Conservation (phyloP, 805 yeast species). For the Hanseniaspora occidentalis region DNA sequence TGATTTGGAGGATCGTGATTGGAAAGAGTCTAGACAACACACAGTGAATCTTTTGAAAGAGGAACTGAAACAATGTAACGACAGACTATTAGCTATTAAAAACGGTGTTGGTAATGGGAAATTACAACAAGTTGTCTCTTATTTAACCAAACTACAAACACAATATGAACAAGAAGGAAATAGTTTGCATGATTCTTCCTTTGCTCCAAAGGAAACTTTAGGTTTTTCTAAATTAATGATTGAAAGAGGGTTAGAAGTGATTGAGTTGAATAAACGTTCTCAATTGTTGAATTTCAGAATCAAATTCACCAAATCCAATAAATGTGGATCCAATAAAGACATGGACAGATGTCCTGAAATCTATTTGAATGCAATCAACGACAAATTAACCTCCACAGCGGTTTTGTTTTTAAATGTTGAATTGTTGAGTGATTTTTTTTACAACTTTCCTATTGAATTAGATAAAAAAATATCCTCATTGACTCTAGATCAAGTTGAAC, state of each 20-base stretch:
- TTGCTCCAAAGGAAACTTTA: slow-evolving; percentile 56
- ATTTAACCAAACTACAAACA: slow-evolving; percentile 30
- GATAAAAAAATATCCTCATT: slow-evolving; percentile 59
- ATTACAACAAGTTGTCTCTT: slow-evolving; percentile 69
- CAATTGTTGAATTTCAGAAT: slow-evolving; percentile 62
- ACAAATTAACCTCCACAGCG: slow-evolving; percentile 85
- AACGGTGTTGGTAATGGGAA: slow-evolving; percentile 77
- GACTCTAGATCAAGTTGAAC: slow-evolving; percentile 66
- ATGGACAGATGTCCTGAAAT: slow-evolving; percentile 91
- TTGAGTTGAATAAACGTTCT: slow-evolving; percentile 64
- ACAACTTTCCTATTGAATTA: slow-evolving; percentile 88
- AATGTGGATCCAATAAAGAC: slow-evolving; percentile 66
- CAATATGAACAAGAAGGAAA: background rate
- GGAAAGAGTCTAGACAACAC: slow-evolving; percentile 74
- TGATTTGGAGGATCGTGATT: slow-evolving; percentile 90
- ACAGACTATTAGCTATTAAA: slow-evolving; percentile 36
- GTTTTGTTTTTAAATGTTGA: slow-evolving; percentile 90
- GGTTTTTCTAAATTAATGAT: slow-evolving; percentile 74
- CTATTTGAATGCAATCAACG: slow-evolving; percentile 83
- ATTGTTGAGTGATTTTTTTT: slow-evolving; percentile 84
- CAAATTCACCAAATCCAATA: slow-evolving; percentile 52
- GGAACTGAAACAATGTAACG: slow-evolving; percentile 71
- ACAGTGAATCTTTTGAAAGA: slow-evolving; percentile 63
- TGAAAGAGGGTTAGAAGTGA: slow-evolving; percentile 71
- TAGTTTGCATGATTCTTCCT: slow-evolving; percentile 14